These are phyloP conservation scores for Ramaria sp. DNA, from an alignment of 768 basidiomycete species.

Conservation along the genomic window DNA sequence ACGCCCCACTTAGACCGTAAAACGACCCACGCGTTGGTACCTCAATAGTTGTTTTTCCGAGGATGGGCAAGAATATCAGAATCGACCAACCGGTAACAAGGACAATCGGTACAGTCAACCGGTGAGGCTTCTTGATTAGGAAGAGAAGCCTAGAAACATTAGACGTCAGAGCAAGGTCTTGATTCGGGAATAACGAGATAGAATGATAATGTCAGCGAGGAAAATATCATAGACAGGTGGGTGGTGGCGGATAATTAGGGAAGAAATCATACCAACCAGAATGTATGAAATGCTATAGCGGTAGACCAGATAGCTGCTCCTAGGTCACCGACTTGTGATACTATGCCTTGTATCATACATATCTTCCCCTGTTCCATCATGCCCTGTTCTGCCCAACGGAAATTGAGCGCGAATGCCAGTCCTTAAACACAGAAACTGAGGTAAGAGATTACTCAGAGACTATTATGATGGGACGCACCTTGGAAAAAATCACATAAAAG, in stretches of 20 bases:
- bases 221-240: neutral
- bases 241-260: neutral
- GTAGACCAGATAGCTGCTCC: conserved; percentile 6
- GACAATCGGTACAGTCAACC: neutral
- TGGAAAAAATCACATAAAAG: conserved; percentile 6
- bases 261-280: neutral
- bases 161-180: too few species aligned
- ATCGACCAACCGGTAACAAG: conserved; percentile 1
- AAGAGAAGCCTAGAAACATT: conserved; percentile 1
- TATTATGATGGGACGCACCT: neutral
- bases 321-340: conserved; percentile 6
- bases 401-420: conserved; percentile 1
- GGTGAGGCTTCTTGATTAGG: conserved; percentile 5
- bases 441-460: neutral
- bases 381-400: neutral
- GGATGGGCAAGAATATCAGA: conserved; percentile 3
- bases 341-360: conserved; percentile 1
- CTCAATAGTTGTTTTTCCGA: neutral
- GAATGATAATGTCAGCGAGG: too few species aligned
- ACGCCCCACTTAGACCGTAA: conserved; percentile 3
- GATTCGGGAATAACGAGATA: too few species aligned
- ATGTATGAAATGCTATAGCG: conserved; percentile 6
- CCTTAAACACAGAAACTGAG: neutral
- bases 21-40: neutral
- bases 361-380: neutral